Evolutionary conservation across 2,329 filamentous ascomycete species (phyloP).

Genomic region (Pseudogymnoascus sp.): DNA sequence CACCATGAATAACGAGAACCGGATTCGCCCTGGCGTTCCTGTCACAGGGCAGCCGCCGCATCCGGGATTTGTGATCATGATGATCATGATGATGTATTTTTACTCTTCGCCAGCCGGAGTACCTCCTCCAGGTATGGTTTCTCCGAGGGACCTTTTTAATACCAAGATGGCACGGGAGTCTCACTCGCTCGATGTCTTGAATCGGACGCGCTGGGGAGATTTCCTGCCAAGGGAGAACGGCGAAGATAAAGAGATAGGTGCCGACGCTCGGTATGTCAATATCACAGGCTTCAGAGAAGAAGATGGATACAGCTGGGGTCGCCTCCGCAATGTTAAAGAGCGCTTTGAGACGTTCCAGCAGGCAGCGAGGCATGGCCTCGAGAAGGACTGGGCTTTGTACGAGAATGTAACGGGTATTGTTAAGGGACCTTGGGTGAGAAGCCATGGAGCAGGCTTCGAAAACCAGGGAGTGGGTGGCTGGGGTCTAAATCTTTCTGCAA

Average conservation of each 20-base stretch:
- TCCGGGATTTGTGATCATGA: constrained; percentile 22
- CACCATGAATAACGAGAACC: constrained; percentile 4
- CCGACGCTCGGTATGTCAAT: constrained; percentile 45
- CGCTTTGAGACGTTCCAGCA: constrained; percentile 48
- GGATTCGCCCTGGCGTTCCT: background rate
- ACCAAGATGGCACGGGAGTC: constrained; percentile 44
- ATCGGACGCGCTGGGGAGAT: constrained; percentile 50
- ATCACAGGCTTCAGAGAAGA: constrained; percentile 67
- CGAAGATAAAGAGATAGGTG: constrained; percentile 16
- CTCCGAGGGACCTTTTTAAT: constrained; percentile 34
- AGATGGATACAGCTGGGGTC: constrained; percentile 71
- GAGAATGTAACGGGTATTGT: constrained; percentile 30
- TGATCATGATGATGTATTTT: constrained; percentile 28
- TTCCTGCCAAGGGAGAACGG: constrained; percentile 39
- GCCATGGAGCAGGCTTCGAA: constrained; percentile 13
- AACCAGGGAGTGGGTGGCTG: constrained; percentile 23
- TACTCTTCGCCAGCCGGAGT: constrained; percentile 24
- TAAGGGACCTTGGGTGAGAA: constrained; percentile 25
- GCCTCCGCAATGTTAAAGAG: constrained; percentile 57
- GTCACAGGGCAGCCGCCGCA: constrained; percentile 2
- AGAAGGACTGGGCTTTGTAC: constrained; percentile 23
- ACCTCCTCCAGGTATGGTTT: constrained; percentile 33
- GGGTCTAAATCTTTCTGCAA: constrained; percentile 54
- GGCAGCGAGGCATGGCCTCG: background rate
- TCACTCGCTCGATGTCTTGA: constrained; percentile 44